Evolutionary conservation across 176 grass and related monocot genomes (phyloP), one percentile per base, ranked within the genome.

Genomic region (Raddia distichophylla): DNA sequence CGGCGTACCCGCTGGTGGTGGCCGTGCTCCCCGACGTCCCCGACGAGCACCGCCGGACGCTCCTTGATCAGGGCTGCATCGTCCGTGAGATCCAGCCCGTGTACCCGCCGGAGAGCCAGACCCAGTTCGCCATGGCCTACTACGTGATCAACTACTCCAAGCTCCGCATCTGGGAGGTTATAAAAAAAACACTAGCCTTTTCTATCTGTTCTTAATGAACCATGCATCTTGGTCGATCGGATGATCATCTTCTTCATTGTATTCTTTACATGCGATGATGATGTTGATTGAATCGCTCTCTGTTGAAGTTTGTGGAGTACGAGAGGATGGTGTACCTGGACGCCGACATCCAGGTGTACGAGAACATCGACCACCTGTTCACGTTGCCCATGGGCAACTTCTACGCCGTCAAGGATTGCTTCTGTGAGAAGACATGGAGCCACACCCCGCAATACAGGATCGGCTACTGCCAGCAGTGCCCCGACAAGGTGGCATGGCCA

Each of bases 401-500:
- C 48, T 90, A 97, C 45, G 91, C 94, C 16, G 89, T 90, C 12
- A 92, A 56, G 94, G 94, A 97, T 76, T 94, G 91, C 83, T 97
- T 94, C 85, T 94, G 94, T 46, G 94, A 97, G 91, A 94, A 92
- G 89, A 97, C 91, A 13, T 94, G 91, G 94, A 88, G 89, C 87
- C 91, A 93, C 83, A 90, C 94, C 2, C 87, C 46, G n/a, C 91
- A 94, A 85, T 85, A 97, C 87, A 52, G 52, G 51, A 89, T 94
- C 43, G 87, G 85, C 15, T 97, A 92, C 83, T 97, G 44, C 27
- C 27, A 27, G 27, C 27, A 27, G 27, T 27, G 27, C 27, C 27
- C 27, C 27, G 27, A 27, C 0, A 27, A 27, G 27, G 27, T 27
- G 27, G 27, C 27, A 27, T 27, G 27, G 27, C 27, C 27, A 1